Evolutionary conservation across 2,329 filamentous ascomycete species (phyloP).

Genomic region (Ascosphaera aggregata): DNA sequence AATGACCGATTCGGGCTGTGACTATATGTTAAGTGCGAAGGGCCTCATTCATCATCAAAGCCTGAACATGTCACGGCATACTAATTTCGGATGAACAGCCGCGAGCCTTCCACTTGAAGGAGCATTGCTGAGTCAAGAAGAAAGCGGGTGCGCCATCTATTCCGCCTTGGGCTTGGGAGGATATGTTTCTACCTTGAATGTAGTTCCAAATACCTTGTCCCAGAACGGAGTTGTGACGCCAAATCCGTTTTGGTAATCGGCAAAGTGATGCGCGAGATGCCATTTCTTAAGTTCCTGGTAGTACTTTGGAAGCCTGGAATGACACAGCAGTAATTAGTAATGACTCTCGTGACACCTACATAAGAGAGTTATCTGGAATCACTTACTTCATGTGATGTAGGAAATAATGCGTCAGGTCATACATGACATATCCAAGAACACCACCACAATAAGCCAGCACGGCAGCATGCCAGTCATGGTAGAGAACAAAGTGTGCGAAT

Average conservation of each 20-base stretch:
- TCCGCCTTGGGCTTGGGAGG: slow-evolving; percentile 16
- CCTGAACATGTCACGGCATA: no score
- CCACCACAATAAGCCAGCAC: slow-evolving; percentile 66
- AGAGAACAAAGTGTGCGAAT: slow-evolving; percentile 62
- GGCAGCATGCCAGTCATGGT: slow-evolving; percentile 63
- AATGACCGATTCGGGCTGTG: no score
- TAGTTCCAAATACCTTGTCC: slow-evolving; percentile 80
- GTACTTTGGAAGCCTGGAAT: slow-evolving; percentile 48
- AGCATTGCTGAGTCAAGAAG: no score
- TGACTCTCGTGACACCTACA: neutral
- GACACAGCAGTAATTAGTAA: slow-evolving; percentile 4
- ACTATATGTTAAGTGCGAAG: no score
- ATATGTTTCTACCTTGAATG: slow-evolving; percentile 27
- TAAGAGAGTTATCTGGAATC: no score
- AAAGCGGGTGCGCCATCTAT: slow-evolving; percentile 6
- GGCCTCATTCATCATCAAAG: no score
- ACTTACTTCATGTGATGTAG: slow-evolving; percentile 72
- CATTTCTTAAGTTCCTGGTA: slow-evolving; percentile 93
- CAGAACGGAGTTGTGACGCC: slow-evolving; percentile 93
- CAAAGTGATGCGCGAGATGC: slow-evolving; percentile 90
- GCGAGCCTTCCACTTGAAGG: no score
- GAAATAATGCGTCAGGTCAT: slow-evolving; percentile 97
- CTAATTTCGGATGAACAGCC: no score
- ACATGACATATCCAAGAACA: slow-evolving; percentile 87
- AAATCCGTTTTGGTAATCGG: slow-evolving; percentile 93